Evolutionary conservation across 2,329 filamentous ascomycete species (phyloP), one percentile per base, ranked within the genome.

Genomic region (Fusarium oligoseptatum): DNA sequence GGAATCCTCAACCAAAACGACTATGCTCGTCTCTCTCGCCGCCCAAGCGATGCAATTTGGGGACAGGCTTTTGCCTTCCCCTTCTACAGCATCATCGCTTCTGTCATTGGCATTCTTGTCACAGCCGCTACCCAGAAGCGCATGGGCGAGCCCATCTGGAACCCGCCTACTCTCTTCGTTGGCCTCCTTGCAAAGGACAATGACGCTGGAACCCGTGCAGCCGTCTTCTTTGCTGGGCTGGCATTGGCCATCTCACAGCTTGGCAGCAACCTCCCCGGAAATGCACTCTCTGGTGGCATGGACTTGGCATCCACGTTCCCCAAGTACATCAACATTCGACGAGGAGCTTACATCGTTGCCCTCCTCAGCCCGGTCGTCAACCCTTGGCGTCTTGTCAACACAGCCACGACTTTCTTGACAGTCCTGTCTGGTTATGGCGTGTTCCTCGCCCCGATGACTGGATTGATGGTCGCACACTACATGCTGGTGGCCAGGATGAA

Each of bases 1-100:
- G 83, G 83, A 0, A 84, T 84, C 24, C 77, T 84, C 8, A 84
- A 84, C 68, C 81, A 83, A 48, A 84, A 82, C 45, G 83, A 84
- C 64, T 84, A 82, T 63, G 81, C 83, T 3, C 83, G 83, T 39
- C 76, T 84, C 5, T 78, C 83, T 0, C 77, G 67, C 29, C 73
- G 71, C 3, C 82, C 82, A 0, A 72, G 75, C 6, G 77, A 83
- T 37, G 82, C 83, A 2, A 79, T 83, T 15, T 78, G 78, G 71
- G 83, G 82, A 1, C 83, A 85, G 64, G 74, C 78, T 0, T 60
- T 84, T 6, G 77, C 81, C 0, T 82, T 83, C 11, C 83, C 83
- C 0, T 58, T 85, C 1, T 84, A 83, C 61, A 80, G 80, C 37
- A 82, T 82, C 36, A 69, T 81, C 4, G 80, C 79, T 3, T 81